Evolutionary conservation across 2,329 filamentous ascomycete species (phyloP).

Genomic region (Trichoderma sp.): DNA sequence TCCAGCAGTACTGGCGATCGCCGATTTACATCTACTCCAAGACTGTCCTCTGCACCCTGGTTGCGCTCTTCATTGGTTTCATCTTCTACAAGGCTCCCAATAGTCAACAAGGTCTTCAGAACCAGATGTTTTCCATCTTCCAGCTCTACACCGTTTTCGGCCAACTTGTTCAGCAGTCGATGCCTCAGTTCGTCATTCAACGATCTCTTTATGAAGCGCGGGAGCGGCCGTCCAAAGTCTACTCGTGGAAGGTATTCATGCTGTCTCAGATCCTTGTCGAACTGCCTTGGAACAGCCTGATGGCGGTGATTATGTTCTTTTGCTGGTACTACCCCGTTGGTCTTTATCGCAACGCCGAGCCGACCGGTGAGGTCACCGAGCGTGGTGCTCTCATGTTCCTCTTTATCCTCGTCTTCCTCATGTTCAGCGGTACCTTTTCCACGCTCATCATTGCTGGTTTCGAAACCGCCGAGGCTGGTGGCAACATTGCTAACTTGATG

Average conservation of each 20-base stretch:
- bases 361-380: conserved; percentile 58
- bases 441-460: conserved; percentile 74
- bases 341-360: conserved; percentile 65
- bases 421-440: conserved; percentile 80
- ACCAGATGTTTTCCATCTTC: conserved; percentile 84
- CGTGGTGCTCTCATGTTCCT: conserved; percentile 79
- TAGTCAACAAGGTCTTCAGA: conserved; percentile 74
- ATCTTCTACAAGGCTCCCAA: conserved; percentile 71
- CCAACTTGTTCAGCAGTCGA: conserved; percentile 73
- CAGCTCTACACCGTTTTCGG: conserved; percentile 80
- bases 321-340: conserved; percentile 86
- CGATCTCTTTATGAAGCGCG: conserved; percentile 80
- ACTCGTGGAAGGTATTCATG: conserved; percentile 84
- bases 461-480: conserved; percentile 70
- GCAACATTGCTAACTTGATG: conserved; percentile 70
- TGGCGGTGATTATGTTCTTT: conserved; percentile 73
- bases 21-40: conserved; percentile 89
- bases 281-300: conserved; percentile 77
- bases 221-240: conserved; percentile 79
- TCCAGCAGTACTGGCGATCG: conserved; percentile 89
- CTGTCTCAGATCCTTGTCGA: conserved; percentile 80
- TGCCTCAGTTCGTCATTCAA: conserved; percentile 83
- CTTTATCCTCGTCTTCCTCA: conserved; percentile 68
- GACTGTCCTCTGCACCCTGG: conserved; percentile 59
- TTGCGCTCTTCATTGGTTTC: conserved; percentile 76